These are phyloP conservation scores for Oryza longistaminata DNA, from an alignment of 176 grass and related monocot genomes.

Conservation along the genomic window DNA sequence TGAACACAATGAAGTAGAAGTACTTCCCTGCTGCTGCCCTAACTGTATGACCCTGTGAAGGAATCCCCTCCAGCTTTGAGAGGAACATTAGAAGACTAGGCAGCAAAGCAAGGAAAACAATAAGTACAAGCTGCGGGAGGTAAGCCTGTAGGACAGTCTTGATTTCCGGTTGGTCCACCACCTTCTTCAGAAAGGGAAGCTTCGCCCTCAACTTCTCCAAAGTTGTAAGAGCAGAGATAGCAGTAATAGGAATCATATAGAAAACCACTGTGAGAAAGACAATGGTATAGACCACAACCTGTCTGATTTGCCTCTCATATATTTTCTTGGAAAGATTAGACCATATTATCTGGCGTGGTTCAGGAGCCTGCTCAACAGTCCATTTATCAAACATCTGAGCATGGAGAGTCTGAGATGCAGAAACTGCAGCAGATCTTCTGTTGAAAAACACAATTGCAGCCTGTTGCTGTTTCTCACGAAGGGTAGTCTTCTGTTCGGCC, in stretches of 20 bases:
- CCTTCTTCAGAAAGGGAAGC: constrained; percentile 77
- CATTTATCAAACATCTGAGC: constrained; percentile 78
- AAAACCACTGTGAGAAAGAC: constrained; percentile 83
- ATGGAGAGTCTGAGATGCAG: constrained; percentile 85
- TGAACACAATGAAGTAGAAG: constrained; percentile 91
- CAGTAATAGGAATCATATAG: constrained; percentile 66
- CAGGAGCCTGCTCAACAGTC: constrained; percentile 82
- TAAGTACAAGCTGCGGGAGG: constrained; percentile 78
- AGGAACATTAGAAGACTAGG: constrained; percentile 74
- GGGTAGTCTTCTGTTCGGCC: constrained; percentile 68
- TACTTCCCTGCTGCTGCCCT: constrained; percentile 84
- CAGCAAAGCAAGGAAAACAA: constrained; percentile 86
- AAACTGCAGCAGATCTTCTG: constrained; percentile 67
- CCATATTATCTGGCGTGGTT: constrained; percentile 74
- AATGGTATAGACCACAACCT: constrained; percentile 50
- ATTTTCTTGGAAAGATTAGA: constrained; percentile 61
- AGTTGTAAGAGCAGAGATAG: constrained; percentile 82
- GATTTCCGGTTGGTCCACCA: constrained; percentile 50
- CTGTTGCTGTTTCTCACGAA: constrained; percentile 68
- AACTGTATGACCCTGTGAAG: constrained; percentile 58
- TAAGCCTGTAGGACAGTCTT: constrained; percentile 83
- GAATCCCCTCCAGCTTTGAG: constrained; percentile 80
- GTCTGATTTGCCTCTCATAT: constrained; percentile 70
- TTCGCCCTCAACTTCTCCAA: constrained; percentile 57
- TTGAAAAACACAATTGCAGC: constrained; percentile 90